phyloP scores from a whole-genome alignment of 2,329 filamentous ascomycete genomes.

The Colletotrichum sp. region DNA sequence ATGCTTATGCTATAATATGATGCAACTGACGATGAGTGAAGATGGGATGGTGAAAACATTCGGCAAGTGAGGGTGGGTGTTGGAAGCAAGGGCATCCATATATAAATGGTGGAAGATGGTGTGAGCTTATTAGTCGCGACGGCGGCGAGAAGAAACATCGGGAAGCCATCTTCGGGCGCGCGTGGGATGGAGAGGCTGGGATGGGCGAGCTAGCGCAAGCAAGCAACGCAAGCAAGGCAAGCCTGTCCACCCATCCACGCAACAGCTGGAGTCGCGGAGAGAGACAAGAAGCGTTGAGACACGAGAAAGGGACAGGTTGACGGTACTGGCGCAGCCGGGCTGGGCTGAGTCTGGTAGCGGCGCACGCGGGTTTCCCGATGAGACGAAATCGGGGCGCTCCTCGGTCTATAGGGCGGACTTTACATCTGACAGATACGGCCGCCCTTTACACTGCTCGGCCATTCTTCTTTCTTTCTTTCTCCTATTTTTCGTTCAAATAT shows the following conservation, averaged over 20 bases:
- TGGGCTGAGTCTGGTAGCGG: constrained; percentile 1
- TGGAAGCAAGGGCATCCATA: neutral
- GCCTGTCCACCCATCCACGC: neutral
- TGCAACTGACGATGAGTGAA: neutral
- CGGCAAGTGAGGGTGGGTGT: neutral
- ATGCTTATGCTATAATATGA: neutral
- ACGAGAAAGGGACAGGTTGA: neutral
- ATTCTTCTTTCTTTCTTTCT: neutral
- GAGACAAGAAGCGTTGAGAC: neutral
- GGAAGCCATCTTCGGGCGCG: constrained; percentile 9
- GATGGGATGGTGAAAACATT: neutral
- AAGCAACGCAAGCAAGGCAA: neutral
- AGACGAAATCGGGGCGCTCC: neutral
- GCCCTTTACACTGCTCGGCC: neutral
- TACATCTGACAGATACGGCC: neutral
- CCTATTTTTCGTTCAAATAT: neutral
- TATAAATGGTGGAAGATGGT: neutral
- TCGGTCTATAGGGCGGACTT: neutral
- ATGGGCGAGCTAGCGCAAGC: neutral
- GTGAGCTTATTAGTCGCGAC: neutral
- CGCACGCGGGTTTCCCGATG: neutral
- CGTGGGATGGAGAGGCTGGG: neutral
- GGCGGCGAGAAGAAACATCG: neutral
- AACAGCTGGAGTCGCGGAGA: neutral
- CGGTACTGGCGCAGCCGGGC: constrained; percentile 3